Evolutionary conservation across 164 flowering plant genomes (phyloP).

Genomic region (Stephania cephalantha): DNA sequence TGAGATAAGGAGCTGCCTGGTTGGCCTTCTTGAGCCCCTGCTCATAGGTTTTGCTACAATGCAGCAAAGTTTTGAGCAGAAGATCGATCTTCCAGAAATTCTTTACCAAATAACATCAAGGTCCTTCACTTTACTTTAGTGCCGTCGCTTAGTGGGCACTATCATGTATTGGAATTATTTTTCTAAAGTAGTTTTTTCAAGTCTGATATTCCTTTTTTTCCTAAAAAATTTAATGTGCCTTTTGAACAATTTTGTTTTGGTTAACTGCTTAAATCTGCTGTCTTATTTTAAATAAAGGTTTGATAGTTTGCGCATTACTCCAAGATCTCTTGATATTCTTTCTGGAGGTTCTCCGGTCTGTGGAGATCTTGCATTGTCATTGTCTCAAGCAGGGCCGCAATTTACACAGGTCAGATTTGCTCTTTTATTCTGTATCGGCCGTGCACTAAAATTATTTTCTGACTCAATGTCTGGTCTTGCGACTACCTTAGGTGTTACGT

Average conservation of each 20-base stretch:
- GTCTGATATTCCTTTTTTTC: too few species aligned
- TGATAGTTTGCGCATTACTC: constrained; percentile 94
- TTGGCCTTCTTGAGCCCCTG: constrained; percentile 98
- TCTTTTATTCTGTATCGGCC: background rate
- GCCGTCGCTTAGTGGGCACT: background rate
- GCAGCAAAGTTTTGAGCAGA: constrained; percentile 96
- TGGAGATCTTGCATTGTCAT: constrained; percentile 97
- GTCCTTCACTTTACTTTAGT: constrained; percentile 23
- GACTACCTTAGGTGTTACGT: constrained; percentile 58
- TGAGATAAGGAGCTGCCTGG: constrained; percentile 88
- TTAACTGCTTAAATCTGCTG: background rate
- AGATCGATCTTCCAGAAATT: constrained; percentile 85
- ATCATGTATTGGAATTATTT: too few species aligned
- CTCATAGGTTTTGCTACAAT: constrained; percentile 94
- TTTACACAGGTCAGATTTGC: constrained; percentile 72
- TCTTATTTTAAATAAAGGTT: constrained; percentile 49
- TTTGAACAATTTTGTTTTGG: background rate
- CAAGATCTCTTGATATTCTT: constrained; percentile 97
- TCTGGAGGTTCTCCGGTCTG: constrained; percentile 93
- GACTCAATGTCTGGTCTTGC: constrained; percentile 12
- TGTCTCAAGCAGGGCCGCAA: constrained; percentile 97
- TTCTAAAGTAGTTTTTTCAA: too few species aligned
- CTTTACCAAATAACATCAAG: constrained; percentile 97
- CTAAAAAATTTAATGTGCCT: background rate
- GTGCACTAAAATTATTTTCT: background rate